A percentile compares a stretch with the other conserved stretches of the same genome.
Evolutionary conservation across 2,329 filamentous ascomycete species (phyloP).

Genomic region (Aspergillus pseudoglaucus): DNA sequence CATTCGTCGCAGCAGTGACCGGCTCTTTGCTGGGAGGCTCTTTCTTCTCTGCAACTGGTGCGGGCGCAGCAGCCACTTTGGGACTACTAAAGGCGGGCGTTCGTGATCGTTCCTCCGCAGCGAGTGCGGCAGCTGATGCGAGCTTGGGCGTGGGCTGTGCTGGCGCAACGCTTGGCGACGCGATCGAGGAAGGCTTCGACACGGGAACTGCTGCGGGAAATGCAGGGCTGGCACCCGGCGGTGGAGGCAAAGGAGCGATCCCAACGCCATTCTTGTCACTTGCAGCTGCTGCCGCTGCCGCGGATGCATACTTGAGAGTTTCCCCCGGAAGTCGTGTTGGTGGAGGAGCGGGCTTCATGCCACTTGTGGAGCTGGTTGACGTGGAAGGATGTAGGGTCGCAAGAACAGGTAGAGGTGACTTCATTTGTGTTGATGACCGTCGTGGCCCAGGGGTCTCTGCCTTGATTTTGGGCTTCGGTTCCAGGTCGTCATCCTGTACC

Average conservation of each 20-base stretch:
- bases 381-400: constrained; percentile 71
- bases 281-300: constrained; percentile 85
- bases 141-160: constrained; percentile 43
- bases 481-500: constrained; percentile 72
- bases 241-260: constrained; percentile 87
- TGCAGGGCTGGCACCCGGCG: constrained; percentile 59
- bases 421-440: constrained; percentile 81
- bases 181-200: constrained; percentile 51
- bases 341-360: constrained; percentile 88
- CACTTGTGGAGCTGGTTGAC: constrained; percentile 43
- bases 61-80: constrained; percentile 39
- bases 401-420: constrained; percentile 86
- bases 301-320: constrained; percentile 92
- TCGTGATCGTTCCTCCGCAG: constrained; percentile 44
- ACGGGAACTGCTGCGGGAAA: constrained; percentile 44
- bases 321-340: constrained; percentile 81
- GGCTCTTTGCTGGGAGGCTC: constrained; percentile 38
- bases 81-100: constrained; percentile 45
- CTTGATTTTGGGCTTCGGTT: constrained; percentile 54
- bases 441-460: constrained; percentile 56
- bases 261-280: constrained; percentile 83
- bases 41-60: constrained; percentile 43
- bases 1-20: constrained; percentile 38
- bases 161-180: constrained; percentile 48
- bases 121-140: constrained; percentile 31